Evolutionary conservation across 2,329 filamentous ascomycete species (phyloP), one percentile per base, ranked within the genome.

Genomic region (Fusarium coicis): DNA sequence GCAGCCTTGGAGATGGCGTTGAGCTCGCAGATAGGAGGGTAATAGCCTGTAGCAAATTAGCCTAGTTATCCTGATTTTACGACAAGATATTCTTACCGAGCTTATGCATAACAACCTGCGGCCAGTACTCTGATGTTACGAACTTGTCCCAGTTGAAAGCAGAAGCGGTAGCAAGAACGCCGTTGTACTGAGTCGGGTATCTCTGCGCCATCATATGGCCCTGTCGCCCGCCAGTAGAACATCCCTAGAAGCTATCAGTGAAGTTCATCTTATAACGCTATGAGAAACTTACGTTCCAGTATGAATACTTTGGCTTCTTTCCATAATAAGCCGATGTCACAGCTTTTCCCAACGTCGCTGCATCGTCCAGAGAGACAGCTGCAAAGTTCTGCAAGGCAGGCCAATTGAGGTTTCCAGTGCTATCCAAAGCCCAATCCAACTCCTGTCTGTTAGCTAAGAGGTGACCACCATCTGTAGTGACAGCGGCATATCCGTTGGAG

Each of bases 201-300:
- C 82, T 77, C 71, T 90, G 85, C 0, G 86, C 84, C 16, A 86
- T 81, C 73, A 86, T 86, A 30, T 88, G 79, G 12, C 87, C 88
- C 76, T 90, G 87, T 2, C 88, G 81, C 5, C 89, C 89, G 18
- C 88, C 88, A 0, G 85, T 87, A 2, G 86, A 88, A 73, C 87
- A 89, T 19, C 88, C 68, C 67, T 70, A 3, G 0, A 1, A 9
- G 14, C 1, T 2, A 11, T 70, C 18, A 69, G 42, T 7, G 18
- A 28, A 3, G 16, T 1, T 10, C 30, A 36, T 21, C 7, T 37
- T 7, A 2, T 7, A 10, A 8, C 3, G 2, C 2, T 10, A 8
- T 21, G 9, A 10, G 4, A 6, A 4, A 53, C 68, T 6, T 36
- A 37, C 87, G 14, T 82, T 79, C 74, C 84, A 89, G 76, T 88